A percentile compares a stretch with the other conserved stretches of the same genome.
phyloP scores from a whole-genome alignment of 1,139 yeast species.

The Candida gigantensis region DNA sequence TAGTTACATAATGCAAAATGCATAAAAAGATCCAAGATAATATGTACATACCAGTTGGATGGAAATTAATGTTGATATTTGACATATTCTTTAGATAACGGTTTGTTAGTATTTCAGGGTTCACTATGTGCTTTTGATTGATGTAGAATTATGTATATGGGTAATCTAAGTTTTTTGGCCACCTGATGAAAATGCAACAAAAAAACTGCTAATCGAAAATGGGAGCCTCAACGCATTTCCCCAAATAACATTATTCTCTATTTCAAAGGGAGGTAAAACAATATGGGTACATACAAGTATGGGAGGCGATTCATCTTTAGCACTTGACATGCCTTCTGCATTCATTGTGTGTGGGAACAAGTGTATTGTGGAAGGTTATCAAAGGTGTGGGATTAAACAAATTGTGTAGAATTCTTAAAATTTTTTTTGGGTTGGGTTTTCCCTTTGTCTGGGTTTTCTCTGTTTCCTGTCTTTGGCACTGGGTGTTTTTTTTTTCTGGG shows the following conservation, averaged over 20 bases:
- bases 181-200: no score
- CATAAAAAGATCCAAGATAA: constrained; percentile 9
- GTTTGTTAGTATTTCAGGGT: constrained; percentile 9
- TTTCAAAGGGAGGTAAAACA: not conserved
- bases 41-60: constrained; percentile 28
- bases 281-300: constrained; percentile 7
- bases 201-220: no score
- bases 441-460: constrained; percentile 1
- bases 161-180: not conserved
- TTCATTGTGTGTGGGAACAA: no score
- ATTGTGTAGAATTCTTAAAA: not conserved
- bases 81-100: constrained; percentile 6
- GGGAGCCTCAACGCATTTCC: no score
- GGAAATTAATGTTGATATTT: constrained; percentile 16
- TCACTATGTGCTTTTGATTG: not conserved
- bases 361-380: no score
- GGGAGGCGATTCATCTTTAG: not conserved
- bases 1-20: no score
- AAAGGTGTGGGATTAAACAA: not conserved
- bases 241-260: no score
- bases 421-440: constrained; percentile 2
- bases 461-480: not conserved
- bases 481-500: not conserved
- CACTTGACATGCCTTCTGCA: constrained; percentile 1
- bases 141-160: not conserved